Evolutionary conservation across 768 basidiomycete species (phyloP).

Genomic region (Chlorophyllum brunneum): DNA sequence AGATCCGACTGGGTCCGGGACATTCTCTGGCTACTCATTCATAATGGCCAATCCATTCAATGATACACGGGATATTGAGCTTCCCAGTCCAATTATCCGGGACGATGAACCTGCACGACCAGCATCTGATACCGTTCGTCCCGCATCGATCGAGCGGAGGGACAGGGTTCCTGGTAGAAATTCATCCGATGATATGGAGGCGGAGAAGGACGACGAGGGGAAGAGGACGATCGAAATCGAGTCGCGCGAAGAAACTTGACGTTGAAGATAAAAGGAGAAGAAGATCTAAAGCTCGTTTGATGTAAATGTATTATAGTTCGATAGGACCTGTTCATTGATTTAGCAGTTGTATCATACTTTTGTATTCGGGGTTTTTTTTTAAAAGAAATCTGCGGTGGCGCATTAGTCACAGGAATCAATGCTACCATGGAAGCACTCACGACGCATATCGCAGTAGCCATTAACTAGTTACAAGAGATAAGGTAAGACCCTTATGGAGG

Average conservation of each 20-base stretch:
- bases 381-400: not conserved
- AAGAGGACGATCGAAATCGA: not conserved
- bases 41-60: slow-evolving; percentile 17
- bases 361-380: not conserved
- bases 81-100: slow-evolving; percentile 4
- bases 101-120: slow-evolving; percentile 6
- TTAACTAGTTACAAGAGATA: too few species aligned
- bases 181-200: not conserved
- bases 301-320: slow-evolving; percentile 1
- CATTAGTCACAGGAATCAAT: not conserved
- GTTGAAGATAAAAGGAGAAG: not conserved
- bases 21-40: slow-evolving; percentile 25
- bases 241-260: not conserved
- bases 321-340: not conserved
- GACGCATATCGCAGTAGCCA: not conserved
- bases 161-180: not conserved
- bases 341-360: slow-evolving; percentile 8
- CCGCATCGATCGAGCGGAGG: not conserved
- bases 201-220: not conserved
- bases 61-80: not conserved
- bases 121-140: not conserved
- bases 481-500: too few species aligned
- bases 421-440: not conserved
- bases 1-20: slow-evolving; percentile 21
- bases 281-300: not conserved